Conservation (phyloP, 768 basidiomycete species). For the Lactifluus volemus region DNA sequence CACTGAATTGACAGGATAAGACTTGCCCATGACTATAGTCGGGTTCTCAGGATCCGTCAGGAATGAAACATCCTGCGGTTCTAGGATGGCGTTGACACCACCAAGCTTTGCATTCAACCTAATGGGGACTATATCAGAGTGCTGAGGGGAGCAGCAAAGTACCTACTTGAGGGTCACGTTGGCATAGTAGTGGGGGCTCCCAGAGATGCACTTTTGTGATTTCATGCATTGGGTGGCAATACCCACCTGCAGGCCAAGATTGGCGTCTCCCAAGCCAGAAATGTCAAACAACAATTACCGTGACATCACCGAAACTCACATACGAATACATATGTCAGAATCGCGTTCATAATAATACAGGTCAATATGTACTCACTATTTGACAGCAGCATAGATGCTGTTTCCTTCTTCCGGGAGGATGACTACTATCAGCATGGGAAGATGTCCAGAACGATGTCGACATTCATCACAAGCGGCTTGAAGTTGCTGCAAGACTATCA, state of each 20-base stretch:
- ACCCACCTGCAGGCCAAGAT: conserved; percentile 39
- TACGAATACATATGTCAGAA: conserved; percentile 1
- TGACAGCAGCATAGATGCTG: conserved; percentile 68
- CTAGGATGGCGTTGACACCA: conserved; percentile 73
- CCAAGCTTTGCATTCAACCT: conserved; percentile 82
- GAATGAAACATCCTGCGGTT: conserved; percentile 52
- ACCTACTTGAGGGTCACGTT: conserved; percentile 73
- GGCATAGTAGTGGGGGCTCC: conserved; percentile 70
- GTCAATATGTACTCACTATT: conserved; percentile 46
- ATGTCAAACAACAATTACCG: conserved; percentile 28
- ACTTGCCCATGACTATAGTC: conserved; percentile 67
- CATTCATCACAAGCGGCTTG: conserved; percentile 40
- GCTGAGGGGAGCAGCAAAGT: background rate
- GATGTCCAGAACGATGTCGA: conserved; percentile 29
- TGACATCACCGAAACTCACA: conserved; percentile 62
- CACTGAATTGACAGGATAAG: background rate
- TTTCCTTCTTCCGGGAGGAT: conserved; percentile 69
- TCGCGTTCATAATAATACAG: background rate
- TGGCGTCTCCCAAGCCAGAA: background rate
- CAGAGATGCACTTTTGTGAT: conserved; percentile 53
- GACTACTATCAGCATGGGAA: conserved; percentile 55
- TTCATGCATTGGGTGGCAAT: conserved; percentile 77
- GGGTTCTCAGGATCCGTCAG: conserved; percentile 64
- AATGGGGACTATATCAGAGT: conserved; percentile 1
- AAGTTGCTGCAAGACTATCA: conserved; percentile 34